phyloP scores from a whole-genome alignment of 768 basidiomycete species.

The Tulasnella sp. region DNA sequence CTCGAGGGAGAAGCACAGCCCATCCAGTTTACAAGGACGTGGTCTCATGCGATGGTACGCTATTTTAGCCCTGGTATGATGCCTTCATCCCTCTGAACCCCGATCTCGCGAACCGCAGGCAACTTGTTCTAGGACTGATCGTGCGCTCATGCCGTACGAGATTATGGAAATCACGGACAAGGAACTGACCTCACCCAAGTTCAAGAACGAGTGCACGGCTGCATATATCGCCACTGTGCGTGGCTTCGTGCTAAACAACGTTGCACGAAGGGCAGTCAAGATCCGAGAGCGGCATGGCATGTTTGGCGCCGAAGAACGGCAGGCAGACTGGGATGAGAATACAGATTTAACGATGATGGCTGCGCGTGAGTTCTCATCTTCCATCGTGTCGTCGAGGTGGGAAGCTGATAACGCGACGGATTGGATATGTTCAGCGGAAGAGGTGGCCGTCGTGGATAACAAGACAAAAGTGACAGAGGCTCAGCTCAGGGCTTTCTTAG shows the following conservation, averaged over 20 bases:
- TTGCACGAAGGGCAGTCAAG: slow-evolving; percentile 54
- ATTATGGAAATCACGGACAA: slow-evolving; percentile 60
- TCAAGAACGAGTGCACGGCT: slow-evolving; percentile 56
- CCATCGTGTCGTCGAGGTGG: not conserved
- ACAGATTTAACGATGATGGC: slow-evolving; percentile 69
- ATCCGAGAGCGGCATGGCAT: slow-evolving; percentile 65
- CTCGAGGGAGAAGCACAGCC: slow-evolving; percentile 93
- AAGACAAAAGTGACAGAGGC: slow-evolving; percentile 75
- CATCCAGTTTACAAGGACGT: slow-evolving; percentile 76
- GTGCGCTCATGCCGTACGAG: slow-evolving; percentile 75
- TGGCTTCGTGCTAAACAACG: slow-evolving; percentile 41
- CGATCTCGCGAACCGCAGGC: slow-evolving; percentile 35
- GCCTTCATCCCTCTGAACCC: not conserved
- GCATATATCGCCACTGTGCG: slow-evolving; percentile 60
- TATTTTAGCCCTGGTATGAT: slow-evolving; percentile 14
- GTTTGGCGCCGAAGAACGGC: slow-evolving; percentile 66
- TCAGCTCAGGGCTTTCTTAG: slow-evolving; percentile 69
- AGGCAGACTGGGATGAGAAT: slow-evolving; percentile 64
- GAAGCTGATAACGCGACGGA: too few species aligned
- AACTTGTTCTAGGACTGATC: slow-evolving; percentile 44
- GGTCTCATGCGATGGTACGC: slow-evolving; percentile 68
- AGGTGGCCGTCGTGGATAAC: slow-evolving; percentile 75
- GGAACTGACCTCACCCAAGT: slow-evolving; percentile 47
- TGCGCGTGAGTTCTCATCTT: slow-evolving; percentile 46
- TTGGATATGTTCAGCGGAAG: slow-evolving; percentile 35